phyloP scores from a whole-genome alignment of 495 filamentous ascomycete genomes.

The Mycothermus thermophilus region DNA sequence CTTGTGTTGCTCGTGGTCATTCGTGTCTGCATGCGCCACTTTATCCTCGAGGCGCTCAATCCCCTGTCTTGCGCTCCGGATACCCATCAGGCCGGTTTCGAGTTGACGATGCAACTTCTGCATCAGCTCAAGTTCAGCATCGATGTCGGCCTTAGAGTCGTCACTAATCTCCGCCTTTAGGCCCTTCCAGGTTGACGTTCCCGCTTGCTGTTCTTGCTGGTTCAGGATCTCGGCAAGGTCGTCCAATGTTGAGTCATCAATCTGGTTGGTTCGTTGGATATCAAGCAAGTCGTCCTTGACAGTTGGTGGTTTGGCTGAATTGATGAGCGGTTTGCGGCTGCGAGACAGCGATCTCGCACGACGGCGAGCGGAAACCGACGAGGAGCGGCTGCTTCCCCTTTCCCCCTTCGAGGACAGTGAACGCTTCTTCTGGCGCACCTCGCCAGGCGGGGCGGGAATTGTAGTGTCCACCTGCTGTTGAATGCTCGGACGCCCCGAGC shows the following conservation, averaged over 20 bases:
- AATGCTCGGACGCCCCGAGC: neutral
- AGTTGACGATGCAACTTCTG: conserved; percentile 46
- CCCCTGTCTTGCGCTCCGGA: conserved; percentile 51
- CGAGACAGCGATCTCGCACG: conserved; percentile 23
- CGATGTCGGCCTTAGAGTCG: conserved; percentile 15
- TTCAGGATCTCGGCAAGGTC: conserved; percentile 31
- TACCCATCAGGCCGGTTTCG: conserved; percentile 44
- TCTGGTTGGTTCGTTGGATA: conserved; percentile 31
- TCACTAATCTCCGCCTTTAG: conserved; percentile 2
- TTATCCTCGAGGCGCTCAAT: conserved; percentile 52
- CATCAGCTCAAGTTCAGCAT: conserved; percentile 39
- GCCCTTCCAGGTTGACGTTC: neutral
- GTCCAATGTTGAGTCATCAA: conserved; percentile 42
- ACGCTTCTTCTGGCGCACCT: conserved; percentile 5
- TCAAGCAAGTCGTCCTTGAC: conserved; percentile 37
- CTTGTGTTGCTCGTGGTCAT: too few species aligned
- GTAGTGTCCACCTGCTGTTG: neutral
- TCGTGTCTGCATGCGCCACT: conserved; percentile 32
- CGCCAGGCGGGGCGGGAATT: conserved; percentile 2
- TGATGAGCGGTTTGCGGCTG: conserved; percentile 25
- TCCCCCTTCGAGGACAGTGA: conserved; percentile 10
- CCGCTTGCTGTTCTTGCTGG: conserved; percentile 5
- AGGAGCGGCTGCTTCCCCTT: conserved; percentile 11
- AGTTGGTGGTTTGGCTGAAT: conserved; percentile 33
- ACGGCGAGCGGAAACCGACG: conserved; percentile 15